These are phyloP conservation scores for Parasitella parasitica DNA, from an alignment of 371 early-diverging fungal species.

Conservation along the genomic window DNA sequence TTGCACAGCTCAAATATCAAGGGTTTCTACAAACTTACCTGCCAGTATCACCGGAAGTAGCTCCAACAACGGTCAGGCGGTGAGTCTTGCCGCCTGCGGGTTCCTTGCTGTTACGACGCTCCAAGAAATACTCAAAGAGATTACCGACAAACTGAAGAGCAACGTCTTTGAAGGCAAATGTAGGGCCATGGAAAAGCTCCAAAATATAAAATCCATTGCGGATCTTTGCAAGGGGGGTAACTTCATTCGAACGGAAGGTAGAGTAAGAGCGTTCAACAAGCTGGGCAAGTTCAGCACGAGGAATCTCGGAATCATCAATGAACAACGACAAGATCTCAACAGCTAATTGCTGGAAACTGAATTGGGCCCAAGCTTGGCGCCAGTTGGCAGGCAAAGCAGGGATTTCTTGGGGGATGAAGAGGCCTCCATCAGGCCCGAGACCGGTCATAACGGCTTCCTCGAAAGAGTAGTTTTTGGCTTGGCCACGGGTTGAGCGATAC, in stretches of 20 bases:
- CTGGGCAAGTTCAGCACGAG: constrained; percentile 64
- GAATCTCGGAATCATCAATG: constrained; percentile 79
- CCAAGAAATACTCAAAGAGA: constrained; percentile 95
- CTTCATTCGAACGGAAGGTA: constrained; percentile 75
- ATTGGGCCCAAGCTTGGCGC: constrained; percentile 65
- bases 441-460: constrained; percentile 93
- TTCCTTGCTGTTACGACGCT: constrained; percentile 65
- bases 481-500: constrained; percentile 89
- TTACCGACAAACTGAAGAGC: constrained; percentile 96
- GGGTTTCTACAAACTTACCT: constrained; percentile 40
- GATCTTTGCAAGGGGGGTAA: constrained; percentile 81
- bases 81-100: constrained; percentile 49
- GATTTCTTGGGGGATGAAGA: constrained; percentile 88
- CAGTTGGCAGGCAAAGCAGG: constrained; percentile 72
- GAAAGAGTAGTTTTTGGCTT: constrained; percentile 72
- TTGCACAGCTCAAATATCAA: neutral
- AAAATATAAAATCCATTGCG: constrained; percentile 72
- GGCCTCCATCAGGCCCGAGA: constrained; percentile 93
- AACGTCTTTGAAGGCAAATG: constrained; percentile 98
- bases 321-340: constrained; percentile 80
- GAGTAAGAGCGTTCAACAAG: constrained; percentile 76
- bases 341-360: constrained; percentile 82
- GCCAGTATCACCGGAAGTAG: constrained; percentile 98
- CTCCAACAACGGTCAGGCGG: constrained; percentile 91
- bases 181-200: constrained; percentile 97